Conservation (phyloP, 2,329 filamentous ascomycete genomes). For the Phialophora expanda region DNA sequence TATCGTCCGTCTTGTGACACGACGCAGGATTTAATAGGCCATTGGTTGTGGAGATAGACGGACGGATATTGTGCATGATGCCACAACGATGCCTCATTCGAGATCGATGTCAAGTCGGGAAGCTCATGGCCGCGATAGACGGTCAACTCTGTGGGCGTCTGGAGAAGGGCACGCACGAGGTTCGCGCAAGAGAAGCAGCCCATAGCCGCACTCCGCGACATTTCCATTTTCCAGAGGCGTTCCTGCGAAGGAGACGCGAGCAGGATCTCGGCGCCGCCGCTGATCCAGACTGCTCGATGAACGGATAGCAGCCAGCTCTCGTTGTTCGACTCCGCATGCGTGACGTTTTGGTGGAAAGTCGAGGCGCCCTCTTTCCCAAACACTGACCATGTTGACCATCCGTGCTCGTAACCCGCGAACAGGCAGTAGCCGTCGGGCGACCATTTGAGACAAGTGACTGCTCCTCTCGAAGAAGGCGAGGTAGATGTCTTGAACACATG, state of each 20-base stretch:
- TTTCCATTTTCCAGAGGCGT: slow-evolving; percentile 84
- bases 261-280: slow-evolving; percentile 83
- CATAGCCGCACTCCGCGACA: slow-evolving; percentile 90
- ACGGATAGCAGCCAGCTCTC: slow-evolving; percentile 87
- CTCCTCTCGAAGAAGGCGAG: slow-evolving; percentile 70
- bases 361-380: slow-evolving; percentile 88
- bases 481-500: slow-evolving; percentile 75
- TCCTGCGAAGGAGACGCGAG: slow-evolving; percentile 74
- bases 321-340: slow-evolving; percentile 67
- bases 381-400: slow-evolving; percentile 97
- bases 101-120: slow-evolving; percentile 87
- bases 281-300: slow-evolving; percentile 80
- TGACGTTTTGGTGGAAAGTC: slow-evolving; percentile 75
- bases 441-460: slow-evolving; percentile 76
- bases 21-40: slow-evolving; percentile 86
- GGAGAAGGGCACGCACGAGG: slow-evolving; percentile 83
- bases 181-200: slow-evolving; percentile 92
- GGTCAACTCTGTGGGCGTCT: slow-evolving; percentile 86
- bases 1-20: slow-evolving; percentile 93
- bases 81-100: slow-evolving; percentile 92
- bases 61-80: slow-evolving; percentile 86
- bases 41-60: slow-evolving; percentile 85
- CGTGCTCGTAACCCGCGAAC: slow-evolving; percentile 88
- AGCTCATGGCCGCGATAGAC: slow-evolving; percentile 93
- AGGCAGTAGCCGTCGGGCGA: slow-evolving; percentile 96